Percentiles rank a stretch among this genome's conserved stretches.
phyloP scores from a whole-genome alignment of 2,329 filamentous ascomycete species.

The Fusarium ramigenum region DNA sequence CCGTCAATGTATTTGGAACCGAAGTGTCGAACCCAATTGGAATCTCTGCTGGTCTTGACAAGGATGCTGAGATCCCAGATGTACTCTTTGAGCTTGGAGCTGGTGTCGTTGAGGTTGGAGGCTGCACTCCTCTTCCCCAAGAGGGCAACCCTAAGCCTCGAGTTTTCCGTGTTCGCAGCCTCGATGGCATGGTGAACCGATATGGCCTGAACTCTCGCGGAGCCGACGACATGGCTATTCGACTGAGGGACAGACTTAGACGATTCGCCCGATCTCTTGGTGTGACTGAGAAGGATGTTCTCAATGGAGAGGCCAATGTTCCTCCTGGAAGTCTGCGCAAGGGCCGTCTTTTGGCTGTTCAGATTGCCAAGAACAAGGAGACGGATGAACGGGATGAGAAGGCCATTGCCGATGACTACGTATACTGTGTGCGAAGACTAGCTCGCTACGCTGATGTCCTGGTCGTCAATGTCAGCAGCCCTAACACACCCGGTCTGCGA shows the following conservation, averaged over 20 bases:
- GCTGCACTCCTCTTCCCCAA: constrained; percentile 87
- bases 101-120: constrained; percentile 90
- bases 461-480: constrained; percentile 98
- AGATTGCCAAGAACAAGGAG: constrained; percentile 96
- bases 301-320: constrained; percentile 80
- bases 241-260: constrained; percentile 79
- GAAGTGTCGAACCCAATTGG: constrained; percentile 86
- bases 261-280: constrained; percentile 78
- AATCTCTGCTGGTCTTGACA: constrained; percentile 95
- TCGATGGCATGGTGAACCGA: constrained; percentile 91
- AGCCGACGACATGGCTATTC: constrained; percentile 84
- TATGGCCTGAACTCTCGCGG: constrained; percentile 95
- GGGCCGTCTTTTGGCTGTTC: constrained; percentile 85
- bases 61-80: constrained; percentile 89
- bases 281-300: constrained; percentile 75
- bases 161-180: constrained; percentile 84
- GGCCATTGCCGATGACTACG: constrained; percentile 82
- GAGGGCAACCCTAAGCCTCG: constrained; percentile 87
- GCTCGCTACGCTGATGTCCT: constrained; percentile 92
- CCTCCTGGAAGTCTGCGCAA: constrained; percentile 82
- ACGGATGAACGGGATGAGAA: constrained; percentile 87
- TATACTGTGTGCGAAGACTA: constrained; percentile 85
- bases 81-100: constrained; percentile 86
- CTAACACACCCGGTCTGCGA: constrained; percentile 92
- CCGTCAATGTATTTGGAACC: constrained; percentile 75